These are phyloP conservation scores for Quercus lobata DNA, from an alignment of 331 rosid species.

Conservation along the genomic window DNA sequence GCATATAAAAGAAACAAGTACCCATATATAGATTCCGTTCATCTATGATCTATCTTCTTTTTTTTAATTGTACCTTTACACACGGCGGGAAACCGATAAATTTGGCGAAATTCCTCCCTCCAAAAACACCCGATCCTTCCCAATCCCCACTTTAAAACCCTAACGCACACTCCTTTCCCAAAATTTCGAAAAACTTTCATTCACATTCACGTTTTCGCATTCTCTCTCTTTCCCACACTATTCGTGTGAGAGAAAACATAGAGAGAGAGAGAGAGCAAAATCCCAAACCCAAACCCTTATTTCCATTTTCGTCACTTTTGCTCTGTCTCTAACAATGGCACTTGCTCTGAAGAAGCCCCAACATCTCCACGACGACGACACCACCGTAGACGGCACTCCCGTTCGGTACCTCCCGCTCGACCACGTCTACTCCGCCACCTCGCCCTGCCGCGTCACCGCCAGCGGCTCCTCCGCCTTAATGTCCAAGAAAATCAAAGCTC, in stretches of 20 bases:
- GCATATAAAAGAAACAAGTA: too few relatives aligned
- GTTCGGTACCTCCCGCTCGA: not conserved
- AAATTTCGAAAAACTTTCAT: not conserved
- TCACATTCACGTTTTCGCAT: not conserved
- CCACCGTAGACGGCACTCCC: conserved; percentile 3
- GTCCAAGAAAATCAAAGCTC: conserved; percentile 1
- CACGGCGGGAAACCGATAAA: conserved; percentile 6
- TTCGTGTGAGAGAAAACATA: not conserved
- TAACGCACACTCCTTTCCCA: not conserved
- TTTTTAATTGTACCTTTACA: not conserved
- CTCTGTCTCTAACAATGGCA: conserved; percentile 3
- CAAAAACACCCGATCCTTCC: not conserved
- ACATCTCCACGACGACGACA: not conserved
- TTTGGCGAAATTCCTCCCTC: conserved; percentile 7
- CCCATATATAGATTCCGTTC: too few relatives aligned
- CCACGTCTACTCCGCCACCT: conserved; percentile 8
- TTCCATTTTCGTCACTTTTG: not conserved
- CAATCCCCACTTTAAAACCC: not conserved
- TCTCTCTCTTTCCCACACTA: not conserved
- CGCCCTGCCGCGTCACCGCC: conserved; percentile 3
- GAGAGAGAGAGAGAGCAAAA: not conserved
- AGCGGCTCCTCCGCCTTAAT: not conserved
- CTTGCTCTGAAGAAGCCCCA: not conserved
- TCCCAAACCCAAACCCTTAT: not conserved
- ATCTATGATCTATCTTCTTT: too few relatives aligned